Evolutionary conservation across 202 grass and related monocot species (phyloP).

Genomic region (Tripidium arundinaceum): DNA sequence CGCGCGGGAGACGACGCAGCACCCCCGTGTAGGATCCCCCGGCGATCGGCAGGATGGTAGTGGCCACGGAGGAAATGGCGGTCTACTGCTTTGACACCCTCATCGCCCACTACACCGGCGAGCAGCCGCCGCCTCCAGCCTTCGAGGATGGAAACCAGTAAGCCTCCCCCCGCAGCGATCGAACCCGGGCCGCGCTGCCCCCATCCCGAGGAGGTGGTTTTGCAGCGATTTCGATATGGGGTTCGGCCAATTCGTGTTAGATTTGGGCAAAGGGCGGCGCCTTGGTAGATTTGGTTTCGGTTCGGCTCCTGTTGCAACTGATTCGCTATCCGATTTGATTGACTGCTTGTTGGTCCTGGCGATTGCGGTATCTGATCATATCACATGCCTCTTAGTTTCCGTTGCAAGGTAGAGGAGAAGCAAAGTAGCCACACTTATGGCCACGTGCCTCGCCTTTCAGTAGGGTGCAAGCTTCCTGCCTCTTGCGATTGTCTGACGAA

Average conservation of each 20-base stretch:
- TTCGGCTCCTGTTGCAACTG: not conserved
- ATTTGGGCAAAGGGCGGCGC: constrained; percentile 32
- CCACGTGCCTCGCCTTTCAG: not conserved
- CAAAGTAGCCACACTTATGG: not conserved
- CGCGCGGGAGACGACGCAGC: not conserved
- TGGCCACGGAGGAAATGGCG: constrained; percentile 78
- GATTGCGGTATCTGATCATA: not conserved
- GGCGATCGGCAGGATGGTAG: constrained; percentile 59
- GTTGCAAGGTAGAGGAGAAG: not conserved
- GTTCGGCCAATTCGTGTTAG: constrained; percentile 13
- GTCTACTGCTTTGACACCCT: constrained; percentile 98
- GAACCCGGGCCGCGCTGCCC: not conserved
- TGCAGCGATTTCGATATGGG: not conserved
- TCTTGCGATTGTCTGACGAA: not conserved
- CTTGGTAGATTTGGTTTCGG: constrained; percentile 17
- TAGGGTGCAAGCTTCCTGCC: not conserved
- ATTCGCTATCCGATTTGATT: not conserved
- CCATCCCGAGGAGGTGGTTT: not conserved
- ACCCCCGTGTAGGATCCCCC: not conserved
- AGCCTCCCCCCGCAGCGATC: constrained; percentile 28
- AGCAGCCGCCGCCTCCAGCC: constrained; percentile 53
- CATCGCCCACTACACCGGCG: constrained; percentile 76
- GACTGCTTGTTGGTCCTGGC: not conserved
- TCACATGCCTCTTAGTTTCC: not conserved
- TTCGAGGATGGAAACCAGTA: constrained; percentile 98